Base-by-base conservation (phyloP, 2,329 filamentous ascomycete genomes). In the Tetracladium maxilliforme region DNA sequence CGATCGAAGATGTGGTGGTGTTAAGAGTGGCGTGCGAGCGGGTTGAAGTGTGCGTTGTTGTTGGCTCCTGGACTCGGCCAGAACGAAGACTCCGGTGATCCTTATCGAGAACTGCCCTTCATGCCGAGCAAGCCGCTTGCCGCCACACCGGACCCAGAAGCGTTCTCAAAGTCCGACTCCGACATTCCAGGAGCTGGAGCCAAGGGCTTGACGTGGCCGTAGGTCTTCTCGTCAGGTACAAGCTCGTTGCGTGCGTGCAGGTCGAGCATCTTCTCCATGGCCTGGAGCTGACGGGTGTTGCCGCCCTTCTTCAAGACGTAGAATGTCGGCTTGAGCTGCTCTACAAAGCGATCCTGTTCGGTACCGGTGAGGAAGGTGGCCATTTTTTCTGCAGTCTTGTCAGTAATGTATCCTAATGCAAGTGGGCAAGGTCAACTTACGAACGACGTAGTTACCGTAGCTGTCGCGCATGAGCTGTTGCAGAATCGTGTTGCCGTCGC, bases 391-490 rank as follows among this genome's bases (percentile, higher is more conserved):
- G 44, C 16, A 29, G 13, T 9, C 7, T 12, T 9, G 47, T 44
- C 33, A 45, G 34, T 5, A 13, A 23, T 11, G 10, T 15, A 10
- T 19, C 7, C 10, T n/a, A 21, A 23, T 16, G 25, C 16, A 11
- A 16, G 31, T 31, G 32, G 28, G 11, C 14, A 10, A 12, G 19
- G 16, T 24, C 18, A n/a, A 10, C 83, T 71, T 70, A 92, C 84
- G 87, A 33, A 95, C 78, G 6, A 95, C 87, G 45, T 95, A 98
- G 49, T 98, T 98, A 31, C 82, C 90, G 47, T 76, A 95, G 35
- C 82, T 78, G 45, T 98, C 87, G 35, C 76, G 80, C 64, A 94
- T 84, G 52, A 94, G 63, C 13, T 66, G 60, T 33, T 77, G 64
- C 19, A 95, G 54, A n/a, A 73, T 69, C 28, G 61, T 75, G 28